phyloP scores from a whole-genome alignment of 2,329 filamentous ascomycete species.

The Drechslerella coelobrocha region DNA sequence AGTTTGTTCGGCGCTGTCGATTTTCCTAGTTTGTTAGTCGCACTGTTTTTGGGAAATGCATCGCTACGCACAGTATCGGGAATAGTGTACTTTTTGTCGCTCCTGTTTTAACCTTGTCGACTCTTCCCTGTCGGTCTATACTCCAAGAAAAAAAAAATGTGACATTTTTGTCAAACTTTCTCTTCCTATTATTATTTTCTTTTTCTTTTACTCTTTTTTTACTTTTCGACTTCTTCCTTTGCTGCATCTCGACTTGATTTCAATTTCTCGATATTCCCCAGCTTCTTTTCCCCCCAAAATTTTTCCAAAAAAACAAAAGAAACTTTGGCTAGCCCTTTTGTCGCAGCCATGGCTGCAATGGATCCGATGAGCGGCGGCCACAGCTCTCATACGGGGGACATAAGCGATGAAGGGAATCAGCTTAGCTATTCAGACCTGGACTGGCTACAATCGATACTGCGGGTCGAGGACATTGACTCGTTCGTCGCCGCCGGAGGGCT shows the following conservation, averaged over 20 bases:
- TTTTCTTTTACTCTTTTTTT: slow-evolving; percentile 17
- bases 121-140: slow-evolving; percentile 32
- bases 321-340: slow-evolving; percentile 15
- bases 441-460: slow-evolving; percentile 41
- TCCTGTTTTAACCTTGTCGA: slow-evolving; percentile 44
- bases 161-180: slow-evolving; percentile 47
- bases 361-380: slow-evolving; percentile 27
- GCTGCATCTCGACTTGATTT: slow-evolving; percentile 1
- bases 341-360: slow-evolving; percentile 49
- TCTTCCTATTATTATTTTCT: slow-evolving; percentile 12
- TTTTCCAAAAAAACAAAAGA: neutral
- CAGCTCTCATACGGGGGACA: slow-evolving; percentile 32
- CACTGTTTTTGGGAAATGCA: slow-evolving; percentile 20
- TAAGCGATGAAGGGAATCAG: slow-evolving; percentile 39
- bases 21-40: slow-evolving; percentile 45
- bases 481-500: slow-evolving; percentile 13
- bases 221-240: slow-evolving; percentile 15
- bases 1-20: slow-evolving; percentile 43
- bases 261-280: slow-evolving; percentile 35
- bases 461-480: slow-evolving; percentile 15
- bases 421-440: slow-evolving; percentile 37
- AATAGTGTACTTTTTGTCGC: slow-evolving; percentile 25
- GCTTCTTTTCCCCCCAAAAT: slow-evolving; percentile 18
- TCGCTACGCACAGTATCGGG: slow-evolving; percentile 30
- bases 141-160: slow-evolving; percentile 29